Percentiles rank a stretch among this genome's conserved stretches.
Evolutionary conservation across 768 basidiomycete species (phyloP).

Genomic region (Boletus rubescentipes): DNA sequence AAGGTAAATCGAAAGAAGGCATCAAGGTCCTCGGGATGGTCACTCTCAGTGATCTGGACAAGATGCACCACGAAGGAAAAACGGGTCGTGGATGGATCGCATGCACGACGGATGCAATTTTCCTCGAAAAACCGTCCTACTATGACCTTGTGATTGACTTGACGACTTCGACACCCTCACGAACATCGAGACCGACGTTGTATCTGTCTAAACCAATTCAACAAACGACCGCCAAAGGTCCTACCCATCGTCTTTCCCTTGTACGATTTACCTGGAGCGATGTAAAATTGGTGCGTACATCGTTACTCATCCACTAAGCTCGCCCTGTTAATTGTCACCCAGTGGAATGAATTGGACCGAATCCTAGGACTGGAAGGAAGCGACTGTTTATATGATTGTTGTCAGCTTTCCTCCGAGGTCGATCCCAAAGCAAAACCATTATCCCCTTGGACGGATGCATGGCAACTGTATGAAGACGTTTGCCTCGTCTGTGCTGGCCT

Average conservation of each 20-base stretch:
- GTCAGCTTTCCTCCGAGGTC: constrained; percentile 29
- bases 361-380: constrained; percentile 55
- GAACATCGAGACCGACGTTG: constrained; percentile 63
- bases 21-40: constrained; percentile 78
- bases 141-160: constrained; percentile 84
- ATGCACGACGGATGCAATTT: constrained; percentile 84
- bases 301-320: background rate
- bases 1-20: constrained; percentile 46
- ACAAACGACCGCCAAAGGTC: constrained; percentile 36
- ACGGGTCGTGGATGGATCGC: constrained; percentile 79
- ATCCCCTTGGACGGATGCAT: constrained; percentile 67
- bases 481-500: constrained; percentile 79
- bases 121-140: constrained; percentile 73
- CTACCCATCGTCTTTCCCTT: constrained; percentile 55
- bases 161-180: constrained; percentile 61
- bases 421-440: constrained; percentile 39
- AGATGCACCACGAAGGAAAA: constrained; percentile 53
- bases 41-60: constrained; percentile 70
- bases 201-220: constrained; percentile 54
- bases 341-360: constrained; percentile 81
- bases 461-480: constrained; percentile 83
- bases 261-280: constrained; percentile 85
- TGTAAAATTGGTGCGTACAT: constrained; percentile 57
- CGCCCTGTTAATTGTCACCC: background rate
- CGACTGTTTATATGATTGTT: constrained; percentile 33